These are phyloP conservation scores for Chytriomyces confervae DNA, from an alignment of 192 early-diverging fungal genomes.

Conservation along the genomic window DNA sequence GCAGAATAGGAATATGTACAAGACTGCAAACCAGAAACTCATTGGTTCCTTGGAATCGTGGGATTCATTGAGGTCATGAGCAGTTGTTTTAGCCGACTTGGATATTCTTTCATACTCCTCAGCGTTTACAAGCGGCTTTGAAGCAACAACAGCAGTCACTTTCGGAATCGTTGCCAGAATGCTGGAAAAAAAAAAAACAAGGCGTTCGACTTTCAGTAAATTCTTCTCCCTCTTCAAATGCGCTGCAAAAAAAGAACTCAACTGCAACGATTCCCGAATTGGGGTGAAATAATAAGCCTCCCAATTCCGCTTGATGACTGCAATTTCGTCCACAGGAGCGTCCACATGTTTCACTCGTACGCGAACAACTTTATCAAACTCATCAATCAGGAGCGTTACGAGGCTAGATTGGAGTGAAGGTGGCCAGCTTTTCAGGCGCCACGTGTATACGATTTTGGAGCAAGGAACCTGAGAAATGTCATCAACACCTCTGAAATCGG, in stretches of 20 bases:
- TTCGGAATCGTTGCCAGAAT: neutral
- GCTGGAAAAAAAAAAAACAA: neutral
- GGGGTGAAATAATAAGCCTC: slow-evolving; percentile 77
- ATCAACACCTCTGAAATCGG: too few species aligned
- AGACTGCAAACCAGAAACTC: neutral
- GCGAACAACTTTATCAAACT: slow-evolving; percentile 66
- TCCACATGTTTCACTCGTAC: slow-evolving; percentile 77
- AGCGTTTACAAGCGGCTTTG: neutral
- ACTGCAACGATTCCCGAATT: slow-evolving; percentile 16
- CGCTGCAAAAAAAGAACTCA: neutral
- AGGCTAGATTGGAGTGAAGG: slow-evolving; percentile 58
- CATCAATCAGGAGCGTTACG: slow-evolving; percentile 76
- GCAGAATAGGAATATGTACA: neutral
- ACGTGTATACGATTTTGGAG: slow-evolving; percentile 12
- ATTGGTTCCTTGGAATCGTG: neutral
- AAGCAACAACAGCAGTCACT: neutral
- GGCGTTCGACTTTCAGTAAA: too few species aligned
- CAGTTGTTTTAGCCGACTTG: too few species aligned
- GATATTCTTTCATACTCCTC: neutral
- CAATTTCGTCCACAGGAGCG: slow-evolving; percentile 86
- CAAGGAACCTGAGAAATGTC: slow-evolving; percentile 9
- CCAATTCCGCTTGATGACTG: slow-evolving; percentile 84
- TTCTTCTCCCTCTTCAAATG: neutral
- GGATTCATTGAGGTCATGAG: neutral
- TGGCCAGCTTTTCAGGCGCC: slow-evolving; percentile 50